phyloP scores from a whole-genome alignment of 192 early-diverging fungal species.

The Neocallimastix lanati region DNA sequence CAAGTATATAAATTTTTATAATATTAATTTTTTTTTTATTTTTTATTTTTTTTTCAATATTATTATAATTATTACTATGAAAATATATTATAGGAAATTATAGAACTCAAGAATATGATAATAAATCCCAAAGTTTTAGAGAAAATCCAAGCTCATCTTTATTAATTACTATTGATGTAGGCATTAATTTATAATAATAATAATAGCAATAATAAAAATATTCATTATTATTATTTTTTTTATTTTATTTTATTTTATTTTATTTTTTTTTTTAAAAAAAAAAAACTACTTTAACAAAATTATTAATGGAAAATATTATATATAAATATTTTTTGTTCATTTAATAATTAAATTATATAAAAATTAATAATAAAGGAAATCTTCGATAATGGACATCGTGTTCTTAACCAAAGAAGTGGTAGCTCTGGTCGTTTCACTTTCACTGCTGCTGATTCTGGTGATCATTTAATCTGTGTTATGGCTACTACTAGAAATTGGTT shows the following conservation, averaged over 20 bases:
- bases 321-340: too few species aligned
- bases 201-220: too few species aligned
- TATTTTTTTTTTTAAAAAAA: too few species aligned
- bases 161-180: conserved; percentile 49
- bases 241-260: too few species aligned
- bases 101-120: conserved; percentile 66
- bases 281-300: too few species aligned
- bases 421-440: conserved; percentile 74
- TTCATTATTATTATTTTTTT: too few species aligned
- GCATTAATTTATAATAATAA: too few species aligned
- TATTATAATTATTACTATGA: not conserved
- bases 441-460: conserved; percentile 68
- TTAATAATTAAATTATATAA: too few species aligned
- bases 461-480: conserved; percentile 80
- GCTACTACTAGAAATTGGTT: conserved; percentile 1
- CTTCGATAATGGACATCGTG: conserved; percentile 2
- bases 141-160: conserved; percentile 43
- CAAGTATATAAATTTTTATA: not conserved
- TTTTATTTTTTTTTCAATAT: too few species aligned
- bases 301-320: too few species aligned
- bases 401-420: conserved; percentile 63
- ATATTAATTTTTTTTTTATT: not conserved
- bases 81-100: conserved; percentile 12
- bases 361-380: conserved; percentile 14
- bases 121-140: conserved; percentile 30